Evolutionary conservation across 805 yeast genomes (phyloP), one percentile per base, ranked within the genome.

Genomic region (Cyberlindnera saturnus): DNA sequence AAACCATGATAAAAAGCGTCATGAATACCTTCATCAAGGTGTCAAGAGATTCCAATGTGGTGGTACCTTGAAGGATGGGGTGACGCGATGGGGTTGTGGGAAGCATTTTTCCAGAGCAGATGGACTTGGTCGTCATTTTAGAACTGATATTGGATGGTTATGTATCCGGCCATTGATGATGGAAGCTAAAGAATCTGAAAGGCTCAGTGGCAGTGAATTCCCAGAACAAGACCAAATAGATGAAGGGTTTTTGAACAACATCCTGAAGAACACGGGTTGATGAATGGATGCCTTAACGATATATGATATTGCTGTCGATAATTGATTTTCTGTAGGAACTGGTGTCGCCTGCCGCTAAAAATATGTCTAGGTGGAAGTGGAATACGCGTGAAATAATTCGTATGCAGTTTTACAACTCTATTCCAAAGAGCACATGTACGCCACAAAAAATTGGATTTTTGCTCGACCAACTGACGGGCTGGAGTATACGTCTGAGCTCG

Each of bases 1-100:
- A 17, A 79, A 81, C 43, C 91, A 85, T 56, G 93, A 85, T 60
- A 71, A 82, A 42, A 81, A 81, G 52, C 73, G 93, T 39, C 93
- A 85, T 59, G 90, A 85, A 57, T 69, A 75, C 16, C 65, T 85
- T n/a, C 93, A 85, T 55, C 74, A 80, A 17, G 90, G 90, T 6
- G 79, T 74, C 44, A 82, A 81, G 66, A 79, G 74, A 59, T 84
- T 79, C 61, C 75, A 71, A 43, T 85, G 93, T 57, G 74, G 74
- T 44, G 90, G 89, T 0, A 60, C 61, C 17, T 61, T 82, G 47
- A 69, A 70, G 30, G 82, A 81, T 52, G 81, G 81, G 0, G 57
- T 53, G 13, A 77, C 82, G 4, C 62, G 64, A 49, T 82, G 91
- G 90, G 91, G 90, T 3, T 83, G 91, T 59, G 82, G 84, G 14